Percentiles rank a stretch among this genome's conserved stretches.
Evolutionary conservation across 2,329 filamentous ascomycete species (phyloP).

Genomic region (Ascosphaera apis): DNA sequence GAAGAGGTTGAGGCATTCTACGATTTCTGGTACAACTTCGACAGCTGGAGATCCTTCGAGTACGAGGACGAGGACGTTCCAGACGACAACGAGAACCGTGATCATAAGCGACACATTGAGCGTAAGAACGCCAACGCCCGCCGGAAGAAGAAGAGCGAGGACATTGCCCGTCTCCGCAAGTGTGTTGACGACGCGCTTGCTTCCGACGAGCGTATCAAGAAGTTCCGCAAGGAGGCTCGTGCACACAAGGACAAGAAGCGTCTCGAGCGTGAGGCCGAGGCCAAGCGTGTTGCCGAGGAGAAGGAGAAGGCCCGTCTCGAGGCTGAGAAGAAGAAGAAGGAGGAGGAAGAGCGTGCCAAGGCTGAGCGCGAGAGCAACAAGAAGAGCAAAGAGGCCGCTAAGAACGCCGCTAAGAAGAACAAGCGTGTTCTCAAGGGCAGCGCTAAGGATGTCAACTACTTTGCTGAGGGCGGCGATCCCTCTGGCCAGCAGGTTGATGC

Average conservation of each 20-base stretch:
- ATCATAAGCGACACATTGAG: slow-evolving; percentile 96
- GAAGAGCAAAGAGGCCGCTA: slow-evolving; percentile 96
- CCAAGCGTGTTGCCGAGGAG: slow-evolving; percentile 69
- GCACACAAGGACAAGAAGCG: slow-evolving; percentile 93
- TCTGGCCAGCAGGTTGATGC: slow-evolving; percentile 58
- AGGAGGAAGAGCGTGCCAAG: slow-evolving; percentile 74
- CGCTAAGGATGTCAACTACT: slow-evolving; percentile 97
- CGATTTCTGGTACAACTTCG: slow-evolving; percentile 99
- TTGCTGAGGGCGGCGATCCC: slow-evolving; percentile 44
- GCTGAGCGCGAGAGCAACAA: slow-evolving; percentile 59
- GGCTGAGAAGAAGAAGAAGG: slow-evolving; percentile 54
- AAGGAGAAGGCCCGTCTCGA: slow-evolving; percentile 64
- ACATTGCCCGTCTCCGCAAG: slow-evolving; percentile 73
- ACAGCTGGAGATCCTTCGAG: slow-evolving; percentile 93
- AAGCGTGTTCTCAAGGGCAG: slow-evolving; percentile 87
- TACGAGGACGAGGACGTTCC: slow-evolving; percentile 98
- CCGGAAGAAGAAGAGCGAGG: slow-evolving; percentile 99
- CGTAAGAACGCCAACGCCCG: slow-evolving; percentile 94
- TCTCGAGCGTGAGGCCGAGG: slow-evolving; percentile 72
- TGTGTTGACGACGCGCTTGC: slow-evolving; percentile 70
- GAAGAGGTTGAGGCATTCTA: slow-evolving; percentile 90
- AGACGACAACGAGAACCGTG: slow-evolving; percentile 95
- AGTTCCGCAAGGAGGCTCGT: slow-evolving; percentile 77
- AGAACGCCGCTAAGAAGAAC: slow-evolving; percentile 99
- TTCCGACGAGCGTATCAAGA: slow-evolving; percentile 87